A percentile compares a stretch with the other conserved stretches of the same genome.
Conservation (phyloP, 1,139 yeast species). For the Geotrichum phurueaensis region DNA sequence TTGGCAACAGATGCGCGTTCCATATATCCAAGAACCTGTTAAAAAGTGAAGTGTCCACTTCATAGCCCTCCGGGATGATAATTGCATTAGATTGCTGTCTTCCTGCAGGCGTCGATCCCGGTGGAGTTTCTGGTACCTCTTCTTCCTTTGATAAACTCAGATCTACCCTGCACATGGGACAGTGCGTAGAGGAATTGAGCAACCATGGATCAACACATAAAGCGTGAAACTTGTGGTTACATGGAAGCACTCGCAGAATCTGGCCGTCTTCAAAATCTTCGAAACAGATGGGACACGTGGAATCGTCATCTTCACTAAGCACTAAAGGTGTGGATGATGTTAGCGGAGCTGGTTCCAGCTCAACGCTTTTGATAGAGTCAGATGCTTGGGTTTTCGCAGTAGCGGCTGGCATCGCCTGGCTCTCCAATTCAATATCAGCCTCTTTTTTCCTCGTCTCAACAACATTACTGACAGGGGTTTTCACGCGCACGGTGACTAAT, state of each 20-base stretch:
- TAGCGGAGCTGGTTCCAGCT: neutral
- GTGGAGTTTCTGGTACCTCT: conserved; percentile 27
- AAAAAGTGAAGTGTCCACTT: conserved; percentile 28
- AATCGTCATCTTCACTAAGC: conserved; percentile 49
- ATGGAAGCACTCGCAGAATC: conserved; percentile 61
- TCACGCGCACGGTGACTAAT: conserved; percentile 29
- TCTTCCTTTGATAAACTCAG: conserved; percentile 27
- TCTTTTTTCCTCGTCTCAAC: neutral
- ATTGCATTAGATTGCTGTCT: conserved; percentile 8
- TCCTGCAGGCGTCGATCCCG: conserved; percentile 6
- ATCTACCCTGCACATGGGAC: conserved; percentile 79
- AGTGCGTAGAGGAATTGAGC: conserved; percentile 64
- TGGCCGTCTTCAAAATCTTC: conserved; percentile 51
- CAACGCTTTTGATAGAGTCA: neutral
- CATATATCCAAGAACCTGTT: conserved; percentile 33
- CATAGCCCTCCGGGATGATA: conserved; percentile 27
- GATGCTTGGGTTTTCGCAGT: neutral
- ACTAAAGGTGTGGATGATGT: conserved; percentile 2
- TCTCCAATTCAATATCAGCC: neutral
- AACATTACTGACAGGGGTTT: conserved; percentile 7
- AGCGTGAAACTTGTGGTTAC: conserved; percentile 79
- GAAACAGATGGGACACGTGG: conserved; percentile 73
- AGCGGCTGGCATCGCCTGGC: neutral
- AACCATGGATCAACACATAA: conserved; percentile 82
- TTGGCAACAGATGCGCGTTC: conserved; percentile 35